Conservation (phyloP, 2,329 filamentous ascomycete species). For the Cladophialophora chaetospira region DNA sequence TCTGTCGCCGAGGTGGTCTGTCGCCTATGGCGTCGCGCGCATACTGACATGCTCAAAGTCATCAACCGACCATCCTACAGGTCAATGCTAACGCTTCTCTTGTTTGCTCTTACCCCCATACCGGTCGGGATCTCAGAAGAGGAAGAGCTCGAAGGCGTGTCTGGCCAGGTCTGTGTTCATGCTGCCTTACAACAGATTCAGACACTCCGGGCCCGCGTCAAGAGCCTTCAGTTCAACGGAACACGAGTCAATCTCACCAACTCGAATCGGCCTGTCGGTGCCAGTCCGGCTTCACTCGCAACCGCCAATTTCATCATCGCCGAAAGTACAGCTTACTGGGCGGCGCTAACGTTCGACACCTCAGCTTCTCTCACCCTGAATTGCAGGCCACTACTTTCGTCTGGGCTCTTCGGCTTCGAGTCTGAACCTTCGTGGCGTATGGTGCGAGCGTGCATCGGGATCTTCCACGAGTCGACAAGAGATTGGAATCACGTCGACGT, state of each 20-base stretch:
- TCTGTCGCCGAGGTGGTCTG: slow-evolving; percentile 28
- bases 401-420: slow-evolving; percentile 39
- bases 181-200: slow-evolving; percentile 47
- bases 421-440: slow-evolving; percentile 36
- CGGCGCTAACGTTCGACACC: slow-evolving; percentile 47
- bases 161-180: slow-evolving; percentile 46
- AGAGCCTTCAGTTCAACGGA: slow-evolving; percentile 46
- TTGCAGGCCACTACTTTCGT: slow-evolving; percentile 43
- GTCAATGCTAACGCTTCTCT: slow-evolving; percentile 45
- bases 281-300: slow-evolving; percentile 35
- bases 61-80: slow-evolving; percentile 47
- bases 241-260: slow-evolving; percentile 30
- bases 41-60: slow-evolving; percentile 44
- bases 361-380: slow-evolving; percentile 47
- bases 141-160: slow-evolving; percentile 45
- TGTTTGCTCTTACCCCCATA: slow-evolving; percentile 47
- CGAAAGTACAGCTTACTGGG: slow-evolving; percentile 48
- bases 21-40: slow-evolving; percentile 41
- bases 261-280: slow-evolving; percentile 9
- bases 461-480: slow-evolving; percentile 36
- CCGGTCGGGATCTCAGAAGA: slow-evolving; percentile 45
- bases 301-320: slow-evolving; percentile 41
- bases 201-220: slow-evolving; percentile 42
- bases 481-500: slow-evolving; percentile 33
- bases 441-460: slow-evolving; percentile 34